Conservation (phyloP, 768 basidiomycete species). For the Tylopilus plumbeoviolaceoides region DNA sequence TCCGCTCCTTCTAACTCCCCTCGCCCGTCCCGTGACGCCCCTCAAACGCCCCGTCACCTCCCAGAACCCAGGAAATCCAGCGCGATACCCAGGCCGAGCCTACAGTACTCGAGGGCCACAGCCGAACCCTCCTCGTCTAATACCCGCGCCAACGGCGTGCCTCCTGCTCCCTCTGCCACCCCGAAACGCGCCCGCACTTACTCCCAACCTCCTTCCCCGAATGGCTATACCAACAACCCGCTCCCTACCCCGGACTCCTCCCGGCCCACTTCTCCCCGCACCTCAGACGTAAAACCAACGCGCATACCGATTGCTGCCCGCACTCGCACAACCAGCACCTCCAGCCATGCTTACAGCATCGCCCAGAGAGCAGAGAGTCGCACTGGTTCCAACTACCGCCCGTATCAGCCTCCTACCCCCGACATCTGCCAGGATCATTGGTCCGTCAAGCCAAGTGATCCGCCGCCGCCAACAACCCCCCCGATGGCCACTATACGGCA, state of each 20-base stretch:
- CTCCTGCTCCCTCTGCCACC: constrained; percentile 30
- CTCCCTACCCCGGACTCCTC: constrained; percentile 35
- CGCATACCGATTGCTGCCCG: constrained; percentile 47
- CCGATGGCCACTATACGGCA: constrained; percentile 34
- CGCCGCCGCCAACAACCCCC: constrained; percentile 30
- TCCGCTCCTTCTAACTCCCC: constrained; percentile 17
- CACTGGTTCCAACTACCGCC: constrained; percentile 26
- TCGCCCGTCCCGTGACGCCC: constrained; percentile 21
- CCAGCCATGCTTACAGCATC: constrained; percentile 35
- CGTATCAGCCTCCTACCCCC: constrained; percentile 25
- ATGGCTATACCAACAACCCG: constrained; percentile 25
- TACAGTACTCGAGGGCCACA: constrained; percentile 35
- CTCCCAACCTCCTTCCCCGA: constrained; percentile 47
- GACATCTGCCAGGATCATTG: constrained; percentile 30
- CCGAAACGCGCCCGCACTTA: constrained; percentile 58
- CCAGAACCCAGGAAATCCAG: constrained; percentile 35
- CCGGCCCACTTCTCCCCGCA: constrained; percentile 44
- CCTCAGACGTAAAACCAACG: constrained; percentile 38
- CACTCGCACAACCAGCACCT: constrained; percentile 37
- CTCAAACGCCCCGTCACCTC: constrained; percentile 14
- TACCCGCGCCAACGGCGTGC: constrained; percentile 26
- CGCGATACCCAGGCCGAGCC: constrained; percentile 46
- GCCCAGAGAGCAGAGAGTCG: constrained; percentile 36
- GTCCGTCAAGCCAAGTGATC: constrained; percentile 27
- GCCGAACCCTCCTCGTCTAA: constrained; percentile 22